phyloP scores from a whole-genome alignment of 345 rosid species.

The Theobroma cacao region DNA sequence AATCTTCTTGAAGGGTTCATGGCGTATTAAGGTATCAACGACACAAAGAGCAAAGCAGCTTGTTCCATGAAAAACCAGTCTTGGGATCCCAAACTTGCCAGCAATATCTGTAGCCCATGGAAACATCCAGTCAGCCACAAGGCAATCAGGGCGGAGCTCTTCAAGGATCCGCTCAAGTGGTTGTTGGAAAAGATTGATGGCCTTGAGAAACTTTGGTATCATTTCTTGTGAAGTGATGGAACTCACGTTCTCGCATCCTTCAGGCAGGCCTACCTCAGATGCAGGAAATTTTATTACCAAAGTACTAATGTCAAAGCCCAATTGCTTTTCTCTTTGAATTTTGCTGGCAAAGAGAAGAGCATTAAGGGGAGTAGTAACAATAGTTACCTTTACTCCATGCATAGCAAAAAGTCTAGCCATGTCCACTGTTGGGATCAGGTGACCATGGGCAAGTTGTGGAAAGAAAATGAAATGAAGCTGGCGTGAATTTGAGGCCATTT shows the following conservation, averaged over 20 bases:
- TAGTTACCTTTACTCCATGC: conserved; percentile 40
- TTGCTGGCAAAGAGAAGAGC: conserved; percentile 31
- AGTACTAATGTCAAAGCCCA: conserved; percentile 16
- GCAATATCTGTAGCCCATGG: conserved; percentile 64
- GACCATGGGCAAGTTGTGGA: conserved; percentile 15
- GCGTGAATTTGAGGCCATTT: background rate
- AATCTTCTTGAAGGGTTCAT: conserved; percentile 40
- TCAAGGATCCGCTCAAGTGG: conserved; percentile 41
- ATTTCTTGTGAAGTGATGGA: conserved; percentile 6
- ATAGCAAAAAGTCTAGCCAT: conserved; percentile 51
- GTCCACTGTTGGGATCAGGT: conserved; percentile 52
- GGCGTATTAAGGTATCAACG: conserved; percentile 16
- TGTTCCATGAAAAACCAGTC: conserved; percentile 53
- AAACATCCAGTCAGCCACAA: conserved; percentile 55
- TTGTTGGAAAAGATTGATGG: conserved; percentile 30
- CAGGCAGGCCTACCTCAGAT: conserved; percentile 34
- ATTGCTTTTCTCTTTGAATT: conserved; percentile 22
- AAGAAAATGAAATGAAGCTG: conserved; percentile 1
- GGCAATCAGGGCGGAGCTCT: conserved; percentile 44
- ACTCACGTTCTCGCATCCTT: conserved; percentile 41
- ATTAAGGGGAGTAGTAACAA: conserved; percentile 49
- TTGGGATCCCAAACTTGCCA: conserved; percentile 43
- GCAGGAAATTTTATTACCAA: conserved; percentile 28
- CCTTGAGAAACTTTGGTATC: conserved; percentile 23
- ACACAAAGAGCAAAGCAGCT: conserved; percentile 31